Evolutionary conservation across 345 rosid species (phyloP).

Genomic region (Eutrema japonicum): DNA sequence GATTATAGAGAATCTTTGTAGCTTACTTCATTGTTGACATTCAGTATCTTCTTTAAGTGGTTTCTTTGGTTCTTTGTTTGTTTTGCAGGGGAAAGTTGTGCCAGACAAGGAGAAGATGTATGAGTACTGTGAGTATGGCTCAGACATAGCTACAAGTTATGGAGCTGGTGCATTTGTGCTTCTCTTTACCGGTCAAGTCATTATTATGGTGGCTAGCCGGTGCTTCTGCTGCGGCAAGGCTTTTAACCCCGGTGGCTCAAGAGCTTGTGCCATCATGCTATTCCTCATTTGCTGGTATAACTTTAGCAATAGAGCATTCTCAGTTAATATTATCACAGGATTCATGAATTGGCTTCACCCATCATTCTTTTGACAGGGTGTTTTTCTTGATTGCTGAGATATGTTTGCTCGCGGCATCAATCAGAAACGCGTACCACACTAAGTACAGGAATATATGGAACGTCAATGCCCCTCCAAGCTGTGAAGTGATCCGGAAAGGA

Average conservation of each 20-base stretch:
- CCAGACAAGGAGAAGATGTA: constrained; percentile 57
- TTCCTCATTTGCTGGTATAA: constrained; percentile 70
- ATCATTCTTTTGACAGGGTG: constrained; percentile 52
- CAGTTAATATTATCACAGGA: too few species aligned
- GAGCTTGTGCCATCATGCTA: constrained; percentile 86
- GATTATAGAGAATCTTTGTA: too few species aligned
- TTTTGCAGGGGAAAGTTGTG: constrained; percentile 57
- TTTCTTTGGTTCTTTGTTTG: constrained; percentile 1
- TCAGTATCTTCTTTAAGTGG: not conserved
- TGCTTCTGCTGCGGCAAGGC: constrained; percentile 96
- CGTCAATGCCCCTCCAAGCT: constrained; percentile 48
- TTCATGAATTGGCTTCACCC: too few species aligned
- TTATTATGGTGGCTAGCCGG: constrained; percentile 77
- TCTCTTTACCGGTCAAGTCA: constrained; percentile 68
- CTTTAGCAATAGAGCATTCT: too few species aligned
- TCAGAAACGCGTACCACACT: constrained; percentile 86
- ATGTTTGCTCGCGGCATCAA: constrained; percentile 85
- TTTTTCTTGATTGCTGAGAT: constrained; percentile 84
- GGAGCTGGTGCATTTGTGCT: constrained; percentile 91
- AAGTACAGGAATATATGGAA: constrained; percentile 53
- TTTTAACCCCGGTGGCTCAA: constrained; percentile 79
- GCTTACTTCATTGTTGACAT: too few species aligned
- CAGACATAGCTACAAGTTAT: constrained; percentile 85
- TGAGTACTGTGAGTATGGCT: constrained; percentile 73
- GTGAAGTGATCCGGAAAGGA: constrained; percentile 77